Conservation (phyloP, 768 basidiomycete genomes). For the Boletus fagicola region DNA sequence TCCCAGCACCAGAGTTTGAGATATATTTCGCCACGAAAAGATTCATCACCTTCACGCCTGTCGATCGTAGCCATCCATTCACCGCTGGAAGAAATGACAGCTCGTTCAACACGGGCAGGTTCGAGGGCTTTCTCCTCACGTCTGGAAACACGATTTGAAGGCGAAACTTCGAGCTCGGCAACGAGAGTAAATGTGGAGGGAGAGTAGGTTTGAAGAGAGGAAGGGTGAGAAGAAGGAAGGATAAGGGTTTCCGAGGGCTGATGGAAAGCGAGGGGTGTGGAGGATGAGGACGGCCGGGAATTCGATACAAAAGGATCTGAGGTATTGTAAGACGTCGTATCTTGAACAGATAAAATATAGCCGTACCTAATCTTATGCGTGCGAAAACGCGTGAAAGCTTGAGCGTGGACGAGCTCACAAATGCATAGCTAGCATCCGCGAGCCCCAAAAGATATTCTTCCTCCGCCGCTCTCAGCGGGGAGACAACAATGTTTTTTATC, state of each 20-base stretch:
- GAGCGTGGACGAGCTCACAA: slow-evolving; percentile 69
- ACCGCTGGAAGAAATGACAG: slow-evolving; percentile 62
- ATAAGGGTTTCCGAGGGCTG: slow-evolving; percentile 70
- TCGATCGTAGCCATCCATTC: slow-evolving; percentile 95
- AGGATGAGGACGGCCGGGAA: slow-evolving; percentile 36
- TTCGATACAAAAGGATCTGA: slow-evolving; percentile 38
- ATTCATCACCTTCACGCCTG: slow-evolving; percentile 61
- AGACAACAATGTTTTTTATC: slow-evolving; percentile 67
- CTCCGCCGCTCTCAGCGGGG: slow-evolving; percentile 48
- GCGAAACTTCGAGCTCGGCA: slow-evolving; percentile 88
- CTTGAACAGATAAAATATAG: background rate
- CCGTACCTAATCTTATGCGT: slow-evolving; percentile 73
- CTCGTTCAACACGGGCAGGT: slow-evolving; percentile 70
- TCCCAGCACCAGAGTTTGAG: slow-evolving; percentile 94
- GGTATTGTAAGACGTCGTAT: slow-evolving; percentile 1
- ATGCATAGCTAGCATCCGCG: slow-evolving; percentile 75
- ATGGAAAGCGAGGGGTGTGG: slow-evolving; percentile 75
- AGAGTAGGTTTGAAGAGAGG: slow-evolving; percentile 90
- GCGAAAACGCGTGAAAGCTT: slow-evolving; percentile 72
- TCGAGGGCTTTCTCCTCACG: slow-evolving; percentile 75
- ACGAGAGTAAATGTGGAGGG: slow-evolving; percentile 66
- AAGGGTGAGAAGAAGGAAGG: slow-evolving; percentile 91
- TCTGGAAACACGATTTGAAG: slow-evolving; percentile 87
- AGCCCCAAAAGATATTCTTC: slow-evolving; percentile 88
- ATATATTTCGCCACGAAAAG: slow-evolving; percentile 65